Evolutionary conservation across 2,329 filamentous ascomycete species (phyloP), one percentile per base, ranked within the genome.

Genomic region (Davidsoniella eucalypti): DNA sequence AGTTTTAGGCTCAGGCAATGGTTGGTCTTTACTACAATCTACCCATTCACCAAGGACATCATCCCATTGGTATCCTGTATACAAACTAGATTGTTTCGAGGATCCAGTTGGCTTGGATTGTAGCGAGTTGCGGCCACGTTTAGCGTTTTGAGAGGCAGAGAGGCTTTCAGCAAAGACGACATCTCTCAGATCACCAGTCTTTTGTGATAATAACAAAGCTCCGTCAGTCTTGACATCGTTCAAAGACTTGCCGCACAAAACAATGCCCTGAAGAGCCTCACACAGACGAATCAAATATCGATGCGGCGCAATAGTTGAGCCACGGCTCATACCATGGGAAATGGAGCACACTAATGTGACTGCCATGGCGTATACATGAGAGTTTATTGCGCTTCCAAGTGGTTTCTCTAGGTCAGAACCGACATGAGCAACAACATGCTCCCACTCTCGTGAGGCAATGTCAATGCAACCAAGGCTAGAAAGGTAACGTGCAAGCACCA

Each of bases 101-200:
- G 36, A 23, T 14, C 14, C 25, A n/a, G 14, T 9, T 23, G 42
- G n/a, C 2, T 33, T 9, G 8, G 8, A 9, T 33, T 33, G 29
- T 33, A 33, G 29, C 12, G 29, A 33, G 12, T 12, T 12, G 29
- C 29, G 36, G 6, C 33, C n/a, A 5, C 38, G 25, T 17, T 26
- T 39, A 18, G 44, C 12, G n/a, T 39, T 26, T 23, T 23, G 41
- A n/a, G 21, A 23, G 16, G 16, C 41, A 44, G 40, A 21, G 1
- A 74, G 60, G 26, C 60, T 65, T 55, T 77, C 74, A 2, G 72
- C 73, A 56, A 72, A 75, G 8, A 68, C 69, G 39, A 76, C 65
- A 55, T 77, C 73, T 23, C 69, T 63, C 5, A 76, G 60, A 55
- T 74, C 69, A 49, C 69, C 69, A 12, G 71, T 76, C 49, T 67